Base-by-base conservation (phyloP, 768 basidiomycete species). In the Termitomyces sp. region DNA sequence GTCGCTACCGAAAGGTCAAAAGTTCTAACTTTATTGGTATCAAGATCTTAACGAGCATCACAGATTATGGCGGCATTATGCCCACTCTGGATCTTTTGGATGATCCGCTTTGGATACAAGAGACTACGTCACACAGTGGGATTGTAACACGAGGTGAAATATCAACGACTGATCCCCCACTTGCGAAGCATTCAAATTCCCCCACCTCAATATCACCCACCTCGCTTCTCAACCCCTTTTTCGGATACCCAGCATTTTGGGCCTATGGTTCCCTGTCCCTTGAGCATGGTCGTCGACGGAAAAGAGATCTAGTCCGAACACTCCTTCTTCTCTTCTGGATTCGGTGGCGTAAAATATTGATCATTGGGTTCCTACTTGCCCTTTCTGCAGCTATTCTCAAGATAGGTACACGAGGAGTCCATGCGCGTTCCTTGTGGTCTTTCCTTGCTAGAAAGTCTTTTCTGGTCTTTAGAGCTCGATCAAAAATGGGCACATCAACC, bases 141-240 rank as follows among this genome's bases (percentile, higher is more conserved):
- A 53, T 51, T 35, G 60, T 61, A 56, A 38, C 57, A 44, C 47
- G 51, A 51, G 53, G 50, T 54, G 49, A 50, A 52, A 53, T 34
- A 46, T 62, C 49, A 45, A 53, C 58, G 61, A 23, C 55, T 59
- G 58, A 53, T 62, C 50, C 66, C 59, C 59, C 61, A 49, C 59
- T 55, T 54, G 37, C 60, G 60, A 60, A 63, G 56, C 60, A 58
- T 31, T 51, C 44, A 47, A 60, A 61, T 54, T 59, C 59, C 46
- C 57, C 62, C 56, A 63, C 62, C 54, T 61, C 61, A 44, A 61
- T 68, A 56, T 76, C 85, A 9, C 77, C 86, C 19, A 82, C 80
- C 31, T 90, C 89, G 27, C 66, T 73, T 37, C 70, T 82, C 40
- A 91, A 90, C 60, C 90, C 90, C 1, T 90, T 85, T 70, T 92